Conservation (phyloP, 2,329 filamentous ascomycete genomes). For the Aspergillus transmontanensis region DNA sequence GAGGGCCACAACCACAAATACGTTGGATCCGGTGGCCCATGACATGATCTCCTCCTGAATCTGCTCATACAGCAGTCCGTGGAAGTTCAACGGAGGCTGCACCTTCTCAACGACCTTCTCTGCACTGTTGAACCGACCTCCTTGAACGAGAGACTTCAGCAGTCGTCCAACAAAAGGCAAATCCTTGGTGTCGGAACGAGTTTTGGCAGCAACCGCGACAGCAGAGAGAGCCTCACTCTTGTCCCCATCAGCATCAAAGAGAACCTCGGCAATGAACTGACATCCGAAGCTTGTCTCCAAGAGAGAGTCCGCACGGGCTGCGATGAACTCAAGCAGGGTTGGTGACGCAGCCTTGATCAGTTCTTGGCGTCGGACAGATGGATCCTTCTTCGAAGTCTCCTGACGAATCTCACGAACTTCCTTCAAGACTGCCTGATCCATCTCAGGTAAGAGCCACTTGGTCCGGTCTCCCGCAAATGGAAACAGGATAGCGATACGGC, state of each 20-base stretch:
- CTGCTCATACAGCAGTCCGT: slow-evolving; percentile 75
- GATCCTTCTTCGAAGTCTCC: slow-evolving; percentile 90
- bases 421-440: slow-evolving; percentile 70
- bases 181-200: slow-evolving; percentile 56
- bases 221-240: slow-evolving; percentile 75
- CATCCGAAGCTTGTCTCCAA: slow-evolving; percentile 78
- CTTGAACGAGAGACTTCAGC: slow-evolving; percentile 88
- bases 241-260: slow-evolving; percentile 75
- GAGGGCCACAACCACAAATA: slow-evolving; percentile 82
- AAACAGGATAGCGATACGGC: slow-evolving; percentile 72
- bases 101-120: slow-evolving; percentile 70
- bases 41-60: slow-evolving; percentile 74
- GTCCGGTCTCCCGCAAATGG: slow-evolving; percentile 68
- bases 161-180: slow-evolving; percentile 73
- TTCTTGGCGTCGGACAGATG: slow-evolving; percentile 73
- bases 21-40: slow-evolving; percentile 85
- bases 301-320: slow-evolving; percentile 67
- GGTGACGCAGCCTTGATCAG: slow-evolving; percentile 74
- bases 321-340: slow-evolving; percentile 73
- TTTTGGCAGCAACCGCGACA: slow-evolving; percentile 53
- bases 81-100: slow-evolving; percentile 78
- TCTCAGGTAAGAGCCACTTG: slow-evolving; percentile 65
- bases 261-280: slow-evolving; percentile 80
- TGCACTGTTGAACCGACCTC: slow-evolving; percentile 79
- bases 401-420: slow-evolving; percentile 79